Evolutionary conservation across 192 early-diverging fungal genomes (phyloP), one percentile per base, ranked within the genome.

Genomic region (Coemansia reversa): DNA sequence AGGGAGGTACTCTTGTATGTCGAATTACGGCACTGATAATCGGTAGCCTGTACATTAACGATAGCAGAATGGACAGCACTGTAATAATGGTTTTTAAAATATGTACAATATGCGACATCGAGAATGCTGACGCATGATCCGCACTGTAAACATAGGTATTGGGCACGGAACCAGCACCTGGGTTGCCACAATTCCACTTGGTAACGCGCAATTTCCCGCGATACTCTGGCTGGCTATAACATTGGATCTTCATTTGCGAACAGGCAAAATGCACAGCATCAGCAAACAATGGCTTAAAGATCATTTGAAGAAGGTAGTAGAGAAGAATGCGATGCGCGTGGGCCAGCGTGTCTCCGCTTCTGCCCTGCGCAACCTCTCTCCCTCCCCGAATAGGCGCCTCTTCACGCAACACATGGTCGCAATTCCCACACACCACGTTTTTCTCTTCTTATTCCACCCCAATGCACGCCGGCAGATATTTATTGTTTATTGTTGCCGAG

Each of bases 361-460:
- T 45, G 14, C 39, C 39, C 39, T 45, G 39, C 39, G 33, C 33
- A 35, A 5, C 33, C 33, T 35, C 33, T 5, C 39, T 16, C 39
- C 39, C 14, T 16, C 39, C 39, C 12, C 12, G 14, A 45, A 45
- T 0, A 16, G 3, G 39, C 14, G 39, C 39, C 39, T 45, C 39
- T 45, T 45, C 39, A 45, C 39, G 39, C 39, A 45, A 45, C 39
- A 45, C 39, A 45, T 45, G 39, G 39, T 45, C 14, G 52, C 52
- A 54, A 5, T 54, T 54, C 52, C 52, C 52, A 54, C 52, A 54
- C 20, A 18, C 25, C 52, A 54, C 52, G 52, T 54, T 54, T 54
- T 54, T n/a, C 12, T 12, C 39, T 45, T 54, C 23, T 18, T 27
- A 25, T 24, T 54, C 23, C 29, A 18, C 18, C n/a, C 27, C 28